phyloP scores from a whole-genome alignment of 345 rosid species.

The Atalantia buxifolia region DNA sequence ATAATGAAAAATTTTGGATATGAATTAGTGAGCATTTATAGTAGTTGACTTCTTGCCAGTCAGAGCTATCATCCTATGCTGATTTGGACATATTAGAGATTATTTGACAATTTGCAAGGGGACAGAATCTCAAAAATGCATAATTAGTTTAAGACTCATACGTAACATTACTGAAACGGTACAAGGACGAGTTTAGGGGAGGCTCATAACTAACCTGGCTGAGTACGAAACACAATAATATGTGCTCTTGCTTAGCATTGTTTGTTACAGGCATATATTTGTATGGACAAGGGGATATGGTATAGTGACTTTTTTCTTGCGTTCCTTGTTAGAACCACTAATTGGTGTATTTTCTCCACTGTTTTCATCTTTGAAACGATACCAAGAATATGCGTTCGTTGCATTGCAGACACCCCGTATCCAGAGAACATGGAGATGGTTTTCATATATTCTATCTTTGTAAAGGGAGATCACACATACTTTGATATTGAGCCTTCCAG shows the following conservation, averaged over 20 bases:
- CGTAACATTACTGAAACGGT: neutral
- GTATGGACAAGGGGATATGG: neutral
- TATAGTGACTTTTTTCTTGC: neutral
- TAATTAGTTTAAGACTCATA: neutral
- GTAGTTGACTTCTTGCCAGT: neutral
- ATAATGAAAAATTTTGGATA: neutral
- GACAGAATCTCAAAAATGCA: neutral
- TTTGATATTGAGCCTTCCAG: slow-evolving; percentile 33
- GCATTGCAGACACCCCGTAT: slow-evolving; percentile 50
- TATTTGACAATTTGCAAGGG: neutral
- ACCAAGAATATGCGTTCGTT: neutral
- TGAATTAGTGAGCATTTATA: neutral
- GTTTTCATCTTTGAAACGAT: neutral
- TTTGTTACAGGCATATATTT: neutral
- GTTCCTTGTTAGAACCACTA: neutral
- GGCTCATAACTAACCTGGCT: neutral
- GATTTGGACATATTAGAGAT: neutral
- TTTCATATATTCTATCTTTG: slow-evolving; percentile 52
- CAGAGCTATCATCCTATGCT: neutral
- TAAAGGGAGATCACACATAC: slow-evolving; percentile 61
- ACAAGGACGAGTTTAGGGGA: neutral
- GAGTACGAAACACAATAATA: neutral
- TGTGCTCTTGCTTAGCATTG: neutral
- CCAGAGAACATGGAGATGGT: slow-evolving; percentile 35
- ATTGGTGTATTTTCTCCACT: neutral